Percentiles rank a stretch among this genome's conserved stretches.
Evolutionary conservation across 2,329 filamentous ascomycete species (phyloP).

Genomic region (Chrysoporthe cubensis): DNA sequence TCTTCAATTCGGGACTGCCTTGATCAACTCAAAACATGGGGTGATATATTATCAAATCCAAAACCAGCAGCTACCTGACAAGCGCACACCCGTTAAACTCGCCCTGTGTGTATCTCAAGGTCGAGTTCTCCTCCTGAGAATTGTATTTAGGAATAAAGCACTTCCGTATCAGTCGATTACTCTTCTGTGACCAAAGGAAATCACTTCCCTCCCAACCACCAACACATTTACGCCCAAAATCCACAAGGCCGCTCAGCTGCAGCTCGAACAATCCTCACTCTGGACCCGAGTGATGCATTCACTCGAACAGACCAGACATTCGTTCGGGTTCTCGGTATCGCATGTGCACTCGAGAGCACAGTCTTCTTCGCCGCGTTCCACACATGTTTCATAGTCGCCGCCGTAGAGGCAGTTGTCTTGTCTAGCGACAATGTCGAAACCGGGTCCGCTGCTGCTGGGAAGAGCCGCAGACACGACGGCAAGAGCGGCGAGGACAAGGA

Average conservation of each 20-base stretch:
- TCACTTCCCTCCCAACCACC: background rate
- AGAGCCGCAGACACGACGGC: background rate
- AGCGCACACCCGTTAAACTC: background rate
- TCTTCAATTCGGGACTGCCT: background rate
- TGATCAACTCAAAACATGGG: no score
- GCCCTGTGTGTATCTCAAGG: background rate
- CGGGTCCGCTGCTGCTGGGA: background rate
- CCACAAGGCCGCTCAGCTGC: background rate
- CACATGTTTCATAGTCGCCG: background rate
- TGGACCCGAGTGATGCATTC: constrained; percentile 1
- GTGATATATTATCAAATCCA: background rate
- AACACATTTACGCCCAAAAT: background rate
- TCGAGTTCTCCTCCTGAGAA: background rate
- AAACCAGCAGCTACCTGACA: background rate
- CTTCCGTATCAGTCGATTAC: background rate
- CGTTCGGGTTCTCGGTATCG: background rate
- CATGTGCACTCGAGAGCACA: background rate
- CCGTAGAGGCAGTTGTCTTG: constrained; percentile 1
- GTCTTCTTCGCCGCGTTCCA: background rate
- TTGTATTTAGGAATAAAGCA: background rate
- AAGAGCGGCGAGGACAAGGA: background rate
- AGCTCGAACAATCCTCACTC: background rate
- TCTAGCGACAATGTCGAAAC: background rate
- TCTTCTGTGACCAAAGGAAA: background rate
- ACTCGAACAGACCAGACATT: background rate